Percentiles rank a stretch among this genome's conserved stretches.
Evolutionary conservation across 805 yeast species (phyloP).

Genomic region (Starmerella asiatica): DNA sequence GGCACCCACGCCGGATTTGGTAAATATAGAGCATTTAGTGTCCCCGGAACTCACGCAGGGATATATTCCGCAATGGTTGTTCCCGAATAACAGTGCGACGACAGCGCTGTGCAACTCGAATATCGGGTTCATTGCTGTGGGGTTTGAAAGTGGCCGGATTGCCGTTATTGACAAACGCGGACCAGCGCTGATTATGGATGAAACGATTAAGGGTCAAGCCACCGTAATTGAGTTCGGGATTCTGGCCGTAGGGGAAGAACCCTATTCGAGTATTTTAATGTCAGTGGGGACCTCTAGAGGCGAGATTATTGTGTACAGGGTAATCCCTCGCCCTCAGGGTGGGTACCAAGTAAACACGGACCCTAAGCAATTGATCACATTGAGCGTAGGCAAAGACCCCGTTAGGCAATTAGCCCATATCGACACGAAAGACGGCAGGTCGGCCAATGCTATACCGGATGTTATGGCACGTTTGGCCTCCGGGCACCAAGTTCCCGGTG

Average conservation of each 20-base stretch:
- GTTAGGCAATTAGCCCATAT: constrained; percentile 47
- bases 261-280: constrained; percentile 57
- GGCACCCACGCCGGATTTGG: constrained; percentile 16
- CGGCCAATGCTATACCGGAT: constrained; percentile 50
- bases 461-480: constrained; percentile 45
- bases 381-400: constrained; percentile 39
- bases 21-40: constrained; percentile 42
- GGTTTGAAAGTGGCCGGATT: constrained; percentile 56
- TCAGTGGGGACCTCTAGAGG: constrained; percentile 69
- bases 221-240: constrained; percentile 63
- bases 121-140: constrained; percentile 74
- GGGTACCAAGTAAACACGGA: constrained; percentile 25
- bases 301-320: constrained; percentile 48
- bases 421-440: constrained; percentile 44
- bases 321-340: constrained; percentile 52
- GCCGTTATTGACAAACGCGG: constrained; percentile 63
- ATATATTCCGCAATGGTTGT: constrained; percentile 41
- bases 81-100: constrained; percentile 37
- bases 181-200: constrained; percentile 49
- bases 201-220: constrained; percentile 24
- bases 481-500: constrained; percentile 51
- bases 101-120: constrained; percentile 55
- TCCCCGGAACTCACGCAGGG: constrained; percentile 42
- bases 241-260: constrained; percentile 52
- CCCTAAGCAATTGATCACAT: constrained; percentile 38